Percentiles rank a stretch among this genome's conserved stretches.
phyloP scores from a whole-genome alignment of 176 grass and related monocot genomes.

The Phoenix roebelenii region DNA sequence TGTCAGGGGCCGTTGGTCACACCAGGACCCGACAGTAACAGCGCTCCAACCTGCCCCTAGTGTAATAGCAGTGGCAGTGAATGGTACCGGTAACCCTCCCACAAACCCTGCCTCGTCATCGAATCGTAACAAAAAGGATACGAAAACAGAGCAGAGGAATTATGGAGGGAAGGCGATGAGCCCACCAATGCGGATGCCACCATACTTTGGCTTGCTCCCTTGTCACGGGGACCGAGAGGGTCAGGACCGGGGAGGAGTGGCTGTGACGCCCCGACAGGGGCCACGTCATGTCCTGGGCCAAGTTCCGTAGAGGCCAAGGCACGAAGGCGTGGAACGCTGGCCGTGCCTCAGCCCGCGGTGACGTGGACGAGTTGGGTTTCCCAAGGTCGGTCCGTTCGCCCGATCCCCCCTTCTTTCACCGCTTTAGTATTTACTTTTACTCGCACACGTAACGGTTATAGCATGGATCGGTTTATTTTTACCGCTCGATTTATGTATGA shows the following conservation, averaged over 20 bases:
- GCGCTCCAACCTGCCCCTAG: no score
- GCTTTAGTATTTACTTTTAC: neutral
- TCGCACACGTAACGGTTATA: no score
- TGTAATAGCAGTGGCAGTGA: no score
- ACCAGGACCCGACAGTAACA: no score
- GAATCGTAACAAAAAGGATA: no score
- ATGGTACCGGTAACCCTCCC: no score
- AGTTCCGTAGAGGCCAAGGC: conserved; percentile 1
- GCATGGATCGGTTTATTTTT: no score
- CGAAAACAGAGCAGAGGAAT: no score
- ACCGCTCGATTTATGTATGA: no score
- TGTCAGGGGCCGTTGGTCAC: no score
- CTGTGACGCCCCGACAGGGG: neutral
- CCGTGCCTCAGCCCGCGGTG: neutral
- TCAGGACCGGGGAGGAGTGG: neutral
- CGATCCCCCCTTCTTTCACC: neutral
- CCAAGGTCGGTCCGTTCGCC: neutral
- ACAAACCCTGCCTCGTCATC: no score
- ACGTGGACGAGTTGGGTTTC: neutral
- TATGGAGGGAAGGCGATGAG: no score
- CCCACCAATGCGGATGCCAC: neutral
- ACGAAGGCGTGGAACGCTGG: neutral
- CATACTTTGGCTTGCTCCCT: neutral
- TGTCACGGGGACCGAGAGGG: neutral
- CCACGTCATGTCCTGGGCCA: neutral